Evolutionary conservation across 352 stramenopile genomes (phyloP).

Genomic region (Blastocystis sp.): DNA sequence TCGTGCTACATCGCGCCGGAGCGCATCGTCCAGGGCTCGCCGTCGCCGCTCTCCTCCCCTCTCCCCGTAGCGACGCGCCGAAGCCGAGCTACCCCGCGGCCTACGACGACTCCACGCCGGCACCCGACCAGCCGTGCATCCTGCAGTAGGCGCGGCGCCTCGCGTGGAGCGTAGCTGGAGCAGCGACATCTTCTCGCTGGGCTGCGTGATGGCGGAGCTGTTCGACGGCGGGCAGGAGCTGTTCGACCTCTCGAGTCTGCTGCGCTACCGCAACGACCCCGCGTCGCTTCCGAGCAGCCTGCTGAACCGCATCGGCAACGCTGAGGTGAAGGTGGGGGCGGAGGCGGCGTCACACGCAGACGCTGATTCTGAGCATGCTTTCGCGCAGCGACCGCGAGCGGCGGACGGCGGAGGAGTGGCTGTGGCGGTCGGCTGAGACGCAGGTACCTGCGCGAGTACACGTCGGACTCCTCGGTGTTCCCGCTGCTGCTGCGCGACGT

Average conservation of each 20-base stretch:
- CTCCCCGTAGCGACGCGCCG: not conserved
- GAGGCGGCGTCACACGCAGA: not conserved
- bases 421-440: not conserved
- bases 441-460: constrained; percentile 49
- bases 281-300: not conserved
- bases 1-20: constrained; percentile 89
- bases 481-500: constrained; percentile 24
- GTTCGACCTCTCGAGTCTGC: constrained; percentile 64
- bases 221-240: constrained; percentile 49
- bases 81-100: not conserved
- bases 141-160: not conserved
- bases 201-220: constrained; percentile 87
- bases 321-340: not conserved
- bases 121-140: constrained; percentile 20
- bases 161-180: constrained; percentile 7
- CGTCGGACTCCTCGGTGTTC: constrained; percentile 10
- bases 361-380: constrained; percentile 51
- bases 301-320: constrained; percentile 33
- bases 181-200: constrained; percentile 87
- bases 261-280: constrained; percentile 62
- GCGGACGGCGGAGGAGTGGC: constrained; percentile 32
- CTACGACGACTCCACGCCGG: not conserved
- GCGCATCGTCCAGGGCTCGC: constrained; percentile 67
- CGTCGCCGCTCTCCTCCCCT: not conserved
- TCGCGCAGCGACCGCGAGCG: constrained; percentile 23